phyloP scores from a whole-genome alignment of 352 stramenopile species.

The Phytophthora palmivora region DNA sequence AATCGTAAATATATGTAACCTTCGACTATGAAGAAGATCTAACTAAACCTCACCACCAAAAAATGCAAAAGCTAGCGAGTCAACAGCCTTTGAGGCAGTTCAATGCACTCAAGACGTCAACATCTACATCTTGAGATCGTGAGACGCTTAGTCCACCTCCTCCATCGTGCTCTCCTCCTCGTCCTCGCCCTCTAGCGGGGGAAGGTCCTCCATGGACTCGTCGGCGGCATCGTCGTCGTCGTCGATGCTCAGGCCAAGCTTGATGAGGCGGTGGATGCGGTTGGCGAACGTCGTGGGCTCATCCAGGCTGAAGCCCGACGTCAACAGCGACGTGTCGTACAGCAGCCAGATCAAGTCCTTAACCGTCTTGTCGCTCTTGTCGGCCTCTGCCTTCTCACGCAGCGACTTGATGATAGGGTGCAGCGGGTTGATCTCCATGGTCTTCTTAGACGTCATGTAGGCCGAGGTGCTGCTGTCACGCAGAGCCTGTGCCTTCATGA shows the following conservation, averaged over 20 bases:
- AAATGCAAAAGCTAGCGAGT: conserved; percentile 41
- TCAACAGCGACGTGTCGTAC: conserved; percentile 99
- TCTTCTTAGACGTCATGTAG: conserved; percentile 99
- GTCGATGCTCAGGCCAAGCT: conserved; percentile 98
- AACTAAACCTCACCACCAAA: conserved; percentile 52
- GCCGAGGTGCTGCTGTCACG: conserved; percentile 96
- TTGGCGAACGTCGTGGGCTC: conserved; percentile 99
- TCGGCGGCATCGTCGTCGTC: conserved; percentile 96
- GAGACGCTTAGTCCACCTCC: conserved; percentile 96
- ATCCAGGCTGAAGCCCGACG: conserved; percentile 98
- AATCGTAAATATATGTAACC: conserved; percentile 77
- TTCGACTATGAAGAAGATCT: conserved; percentile 57
- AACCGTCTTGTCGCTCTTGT: conserved; percentile 99
- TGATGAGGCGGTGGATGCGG: conserved; percentile 99
- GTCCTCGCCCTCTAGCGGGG: conserved; percentile 95
- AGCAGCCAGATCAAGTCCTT: conserved; percentile 99
- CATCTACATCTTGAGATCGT: conserved; percentile 6
- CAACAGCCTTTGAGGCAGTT: conserved; percentile 1
- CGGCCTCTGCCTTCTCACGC: conserved; percentile 97
- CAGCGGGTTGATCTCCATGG: conserved; percentile 99
- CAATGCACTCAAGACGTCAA: conserved; percentile 14
- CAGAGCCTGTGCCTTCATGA: conserved; percentile 99
- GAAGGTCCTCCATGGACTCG: conserved; percentile 97
- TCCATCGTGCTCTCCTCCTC: conserved; percentile 99
- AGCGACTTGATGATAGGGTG: conserved; percentile 99